Evolutionary conservation across 164 flowering plant genomes (phyloP).

Genomic region (Amborella trichopoda): DNA sequence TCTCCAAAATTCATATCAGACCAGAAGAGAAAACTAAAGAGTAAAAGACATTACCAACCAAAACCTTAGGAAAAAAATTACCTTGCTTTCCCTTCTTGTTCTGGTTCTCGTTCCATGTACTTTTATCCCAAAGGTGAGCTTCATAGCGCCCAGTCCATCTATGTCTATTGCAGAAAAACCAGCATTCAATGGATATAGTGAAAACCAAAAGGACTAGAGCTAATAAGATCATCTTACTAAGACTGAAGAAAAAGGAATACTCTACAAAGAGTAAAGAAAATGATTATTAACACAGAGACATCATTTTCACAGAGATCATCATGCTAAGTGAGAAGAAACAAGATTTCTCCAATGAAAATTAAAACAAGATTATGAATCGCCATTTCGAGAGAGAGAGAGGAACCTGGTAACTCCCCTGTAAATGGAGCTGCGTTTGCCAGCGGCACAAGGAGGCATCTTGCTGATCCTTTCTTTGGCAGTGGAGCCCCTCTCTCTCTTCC

Average conservation of each 20-base stretch:
- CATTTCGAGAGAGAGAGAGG: neutral
- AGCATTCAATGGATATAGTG: too few species aligned
- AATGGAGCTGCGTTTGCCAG: constrained; percentile 95
- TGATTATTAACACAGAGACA: too few species aligned
- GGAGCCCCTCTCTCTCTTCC: constrained; percentile 75
- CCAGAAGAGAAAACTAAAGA: neutral
- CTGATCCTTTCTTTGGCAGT: constrained; percentile 98
- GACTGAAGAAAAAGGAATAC: too few species aligned
- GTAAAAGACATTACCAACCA: neutral
- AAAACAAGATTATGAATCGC: too few species aligned
- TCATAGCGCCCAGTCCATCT: constrained; percentile 99
- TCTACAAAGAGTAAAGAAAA: too few species aligned
- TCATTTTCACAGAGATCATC: too few species aligned
- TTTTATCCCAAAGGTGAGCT: constrained; percentile 99
- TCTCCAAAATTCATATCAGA: neutral
- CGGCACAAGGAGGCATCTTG: constrained; percentile 96
- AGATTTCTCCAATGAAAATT: too few species aligned
- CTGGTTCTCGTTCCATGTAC: constrained; percentile 97
- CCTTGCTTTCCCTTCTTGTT: constrained; percentile 99
- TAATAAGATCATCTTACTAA: too few species aligned
- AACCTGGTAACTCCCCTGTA: constrained; percentile 98
- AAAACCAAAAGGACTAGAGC: too few species aligned
- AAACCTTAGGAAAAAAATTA: constrained; percentile 6
- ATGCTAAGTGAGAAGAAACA: too few species aligned
- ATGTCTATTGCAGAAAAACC: too few species aligned